Evolutionary conservation across 2,329 filamentous ascomycete genomes (phyloP).

Genomic region (Beauveria medogensis): DNA sequence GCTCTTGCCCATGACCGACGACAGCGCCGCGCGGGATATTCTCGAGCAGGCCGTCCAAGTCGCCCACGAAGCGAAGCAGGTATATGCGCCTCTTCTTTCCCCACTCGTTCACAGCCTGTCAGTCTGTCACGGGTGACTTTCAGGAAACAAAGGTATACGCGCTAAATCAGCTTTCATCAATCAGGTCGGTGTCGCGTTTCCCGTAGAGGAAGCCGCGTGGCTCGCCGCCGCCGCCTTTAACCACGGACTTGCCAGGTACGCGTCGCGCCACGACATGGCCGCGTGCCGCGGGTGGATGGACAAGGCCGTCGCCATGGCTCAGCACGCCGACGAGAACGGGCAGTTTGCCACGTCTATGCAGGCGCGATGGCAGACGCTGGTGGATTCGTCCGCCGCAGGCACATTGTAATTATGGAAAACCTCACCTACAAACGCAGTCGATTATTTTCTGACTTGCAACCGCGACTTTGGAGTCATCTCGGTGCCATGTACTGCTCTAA

Average conservation of each 20-base stretch:
- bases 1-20: constrained; percentile 46
- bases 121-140: too few relatives aligned
- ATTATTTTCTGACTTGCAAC: too few relatives aligned
- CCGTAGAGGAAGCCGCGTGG: constrained; percentile 64
- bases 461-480: neutral
- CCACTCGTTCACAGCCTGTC: too few relatives aligned
- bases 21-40: constrained; percentile 48
- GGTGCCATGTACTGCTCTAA: neutral
- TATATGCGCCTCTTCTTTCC: constrained; percentile 26
- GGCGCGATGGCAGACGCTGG: constrained; percentile 34
- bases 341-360: constrained; percentile 36
- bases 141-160: too few relatives aligned
- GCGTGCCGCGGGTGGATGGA: constrained; percentile 53
- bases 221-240: constrained; percentile 64
- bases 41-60: constrained; percentile 54
- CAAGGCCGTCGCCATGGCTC: constrained; percentile 54
- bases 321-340: constrained; percentile 47
- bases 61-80: constrained; percentile 41
- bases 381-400: constrained; percentile 10
- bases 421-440: too few relatives aligned
- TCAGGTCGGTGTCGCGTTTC: constrained; percentile 44
- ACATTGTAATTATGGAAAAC: neutral
- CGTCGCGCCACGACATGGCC: constrained; percentile 40
- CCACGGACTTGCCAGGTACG: constrained; percentile 59
- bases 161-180: constrained; percentile 13